Evolutionary conservation across 2,329 filamentous ascomycete genomes (phyloP).

Genomic region (Aureobasidium mangrovei): DNA sequence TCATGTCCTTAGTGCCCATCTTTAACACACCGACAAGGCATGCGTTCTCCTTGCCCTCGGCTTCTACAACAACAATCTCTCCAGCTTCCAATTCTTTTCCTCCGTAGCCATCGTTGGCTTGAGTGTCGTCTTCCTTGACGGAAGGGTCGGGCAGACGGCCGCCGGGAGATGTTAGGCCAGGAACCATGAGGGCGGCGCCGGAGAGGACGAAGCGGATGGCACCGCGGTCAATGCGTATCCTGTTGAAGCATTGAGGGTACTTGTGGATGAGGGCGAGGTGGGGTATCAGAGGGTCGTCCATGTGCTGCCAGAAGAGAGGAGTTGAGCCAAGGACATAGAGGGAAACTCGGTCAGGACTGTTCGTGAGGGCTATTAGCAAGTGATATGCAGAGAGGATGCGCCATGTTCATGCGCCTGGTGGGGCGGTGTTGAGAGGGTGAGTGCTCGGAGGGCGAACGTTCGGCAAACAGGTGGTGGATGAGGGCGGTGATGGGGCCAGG

Average conservation of each 20-base stretch:
- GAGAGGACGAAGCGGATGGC: conserved; percentile 94
- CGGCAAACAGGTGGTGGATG: background rate
- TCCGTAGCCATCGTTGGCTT: conserved; percentile 38
- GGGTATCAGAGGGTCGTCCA: conserved; percentile 67
- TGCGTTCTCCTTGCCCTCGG: conserved; percentile 87
- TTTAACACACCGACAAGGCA: conserved; percentile 81
- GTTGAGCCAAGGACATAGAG: conserved; percentile 73
- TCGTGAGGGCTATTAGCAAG: background rate
- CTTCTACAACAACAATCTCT: conserved; percentile 76
- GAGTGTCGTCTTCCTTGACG: conserved; percentile 29
- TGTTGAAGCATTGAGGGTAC: conserved; percentile 76
- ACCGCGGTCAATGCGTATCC: conserved; percentile 83
- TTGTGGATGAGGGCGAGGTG: conserved; percentile 84
- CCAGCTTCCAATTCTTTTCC: conserved; percentile 68
- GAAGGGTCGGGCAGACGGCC: conserved; percentile 61
- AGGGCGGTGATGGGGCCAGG: background rate
- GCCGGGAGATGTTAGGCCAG: conserved; percentile 76
- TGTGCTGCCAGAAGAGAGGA: conserved; percentile 87
- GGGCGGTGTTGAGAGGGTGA: background rate
- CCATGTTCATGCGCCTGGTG: background rate
- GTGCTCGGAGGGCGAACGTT: background rate
- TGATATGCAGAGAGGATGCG: background rate
- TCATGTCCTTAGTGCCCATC: conserved; percentile 81
- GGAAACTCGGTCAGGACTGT: conserved; percentile 70
- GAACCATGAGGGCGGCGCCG: conserved; percentile 92